These are phyloP conservation scores for Taphrina pruni DNA, from an alignment of 1,139 yeast genomes.

Conservation along the genomic window DNA sequence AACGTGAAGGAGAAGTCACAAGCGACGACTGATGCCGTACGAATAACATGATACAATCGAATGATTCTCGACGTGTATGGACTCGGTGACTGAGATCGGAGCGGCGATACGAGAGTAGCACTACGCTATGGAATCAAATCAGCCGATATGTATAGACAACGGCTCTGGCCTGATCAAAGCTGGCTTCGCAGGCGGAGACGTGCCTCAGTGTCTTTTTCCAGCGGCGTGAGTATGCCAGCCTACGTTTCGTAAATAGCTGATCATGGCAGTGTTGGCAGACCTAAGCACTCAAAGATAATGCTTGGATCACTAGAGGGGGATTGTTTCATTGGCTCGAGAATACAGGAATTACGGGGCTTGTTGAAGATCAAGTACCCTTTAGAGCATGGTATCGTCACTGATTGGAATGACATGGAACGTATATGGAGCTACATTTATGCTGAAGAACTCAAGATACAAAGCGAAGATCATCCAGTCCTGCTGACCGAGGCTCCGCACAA, in stretches of 20 bases:
- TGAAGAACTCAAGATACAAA: constrained; percentile 64
- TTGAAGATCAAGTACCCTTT: constrained; percentile 73
- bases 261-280: constrained; percentile 66
- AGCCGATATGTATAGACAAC: constrained; percentile 39
- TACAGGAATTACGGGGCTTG: constrained; percentile 77
- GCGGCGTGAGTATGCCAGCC: constrained; percentile 51
- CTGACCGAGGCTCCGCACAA: constrained; percentile 90
- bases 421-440: constrained; percentile 72
- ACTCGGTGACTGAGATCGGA: no score
- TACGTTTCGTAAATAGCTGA: background rate
- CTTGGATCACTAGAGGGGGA: constrained; percentile 73
- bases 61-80: no score
- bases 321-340: constrained; percentile 72
- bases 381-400: constrained; percentile 76
- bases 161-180: constrained; percentile 90
- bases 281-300: constrained; percentile 84
- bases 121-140: constrained; percentile 31
- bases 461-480: constrained; percentile 76
- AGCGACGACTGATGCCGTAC: background rate
- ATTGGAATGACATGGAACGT: constrained; percentile 87
- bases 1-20: background rate
- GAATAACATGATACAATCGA: background rate
- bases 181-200: constrained; percentile 92
- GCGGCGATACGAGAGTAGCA: background rate
- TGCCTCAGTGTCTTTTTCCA: constrained; percentile 66